Base-by-base conservation (phyloP, 768 basidiomycete genomes). In the Dendrothele bispora region DNA sequence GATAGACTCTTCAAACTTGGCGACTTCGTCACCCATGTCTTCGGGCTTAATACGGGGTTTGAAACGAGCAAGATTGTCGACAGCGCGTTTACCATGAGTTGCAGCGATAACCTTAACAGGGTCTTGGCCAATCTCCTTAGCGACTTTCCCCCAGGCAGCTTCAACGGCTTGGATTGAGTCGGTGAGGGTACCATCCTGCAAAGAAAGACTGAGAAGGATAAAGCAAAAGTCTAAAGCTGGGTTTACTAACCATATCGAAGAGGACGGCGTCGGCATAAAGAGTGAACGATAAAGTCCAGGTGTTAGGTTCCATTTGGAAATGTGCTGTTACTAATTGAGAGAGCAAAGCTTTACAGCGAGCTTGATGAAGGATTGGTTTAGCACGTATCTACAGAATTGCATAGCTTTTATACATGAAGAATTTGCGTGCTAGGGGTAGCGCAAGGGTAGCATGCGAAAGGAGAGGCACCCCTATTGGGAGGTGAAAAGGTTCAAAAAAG, bases 41-140 rank as follows among this genome's bases (percentile, higher is more conserved):
- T 81, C 71, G 17, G 59, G 38, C 54, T 71, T 70, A 55, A 84
- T 77, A 26, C 73, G 61, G 0, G 83, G 82, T 57, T 79, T 82
- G 70, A 82, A 82, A 39, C 73, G 70, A 4, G 74, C 62, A 53
- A 88, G 78, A 66, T 88, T 89, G 69, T 88, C 86, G 58, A 85
- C 72, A 10, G 86, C 87, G 51, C 86, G 82, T 59, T 86, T 83
- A 58, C 86, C 86, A 62, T 89, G 86, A n/a, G 86, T 88, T 30
- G 83, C 82, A 10, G 80, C 82, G 58, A 88, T 85, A 52, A 86
- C n/a, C n/a, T n/a, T n/a, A n/a, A n/a, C n/a, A n/a, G n/a, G n/a
- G n/a, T n/a, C 83, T 64, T 79, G 76, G 45, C 83, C 83, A 42
- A 88, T 77, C 60, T 87, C 85, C 41, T 68, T 67, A 2, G 86